Conservation (phyloP, 306 rosid species). For the Luffa aegyptiaca region DNA sequence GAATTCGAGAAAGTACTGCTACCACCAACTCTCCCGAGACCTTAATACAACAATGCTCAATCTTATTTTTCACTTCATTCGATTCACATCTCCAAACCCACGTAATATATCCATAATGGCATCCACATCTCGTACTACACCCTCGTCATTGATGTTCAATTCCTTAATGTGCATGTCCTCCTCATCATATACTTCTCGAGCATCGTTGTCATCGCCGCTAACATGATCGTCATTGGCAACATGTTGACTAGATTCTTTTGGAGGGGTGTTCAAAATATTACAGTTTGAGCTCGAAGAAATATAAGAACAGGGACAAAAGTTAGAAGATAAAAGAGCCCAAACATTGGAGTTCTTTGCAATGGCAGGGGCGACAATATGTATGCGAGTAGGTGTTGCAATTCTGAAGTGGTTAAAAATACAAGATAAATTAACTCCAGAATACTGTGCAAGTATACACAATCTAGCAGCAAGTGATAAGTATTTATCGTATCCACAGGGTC, state of each 20-base stretch:
- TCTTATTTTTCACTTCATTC: slow-evolving; percentile 35
- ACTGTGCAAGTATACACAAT: no score
- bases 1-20: slow-evolving; percentile 53
- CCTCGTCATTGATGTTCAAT: slow-evolving; percentile 22
- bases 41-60: slow-evolving; percentile 35
- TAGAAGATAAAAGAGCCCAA: not conserved
- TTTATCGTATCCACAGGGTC: no score
- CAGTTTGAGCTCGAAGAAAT: not conserved
- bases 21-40: slow-evolving; percentile 55
- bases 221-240: not conserved
- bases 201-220: not conserved
- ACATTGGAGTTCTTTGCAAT: not conserved
- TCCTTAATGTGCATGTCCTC: slow-evolving; percentile 7
- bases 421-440: no score
- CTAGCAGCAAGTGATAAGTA: no score
- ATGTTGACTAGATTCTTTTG: not conserved
- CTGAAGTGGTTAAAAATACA: no score
- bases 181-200: slow-evolving; percentile 3
- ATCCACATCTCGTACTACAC: slow-evolving; percentile 31
- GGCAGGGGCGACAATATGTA: not conserved
- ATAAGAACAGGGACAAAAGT: slow-evolving; percentile 1
- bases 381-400: slow-evolving; percentile 4
- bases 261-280: not conserved
- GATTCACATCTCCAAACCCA: slow-evolving; percentile 17
- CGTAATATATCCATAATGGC: slow-evolving; percentile 46